These are phyloP conservation scores for Microascus cirrosus DNA, from an alignment of 2,329 filamentous ascomycete genomes.

Conservation along the genomic window DNA sequence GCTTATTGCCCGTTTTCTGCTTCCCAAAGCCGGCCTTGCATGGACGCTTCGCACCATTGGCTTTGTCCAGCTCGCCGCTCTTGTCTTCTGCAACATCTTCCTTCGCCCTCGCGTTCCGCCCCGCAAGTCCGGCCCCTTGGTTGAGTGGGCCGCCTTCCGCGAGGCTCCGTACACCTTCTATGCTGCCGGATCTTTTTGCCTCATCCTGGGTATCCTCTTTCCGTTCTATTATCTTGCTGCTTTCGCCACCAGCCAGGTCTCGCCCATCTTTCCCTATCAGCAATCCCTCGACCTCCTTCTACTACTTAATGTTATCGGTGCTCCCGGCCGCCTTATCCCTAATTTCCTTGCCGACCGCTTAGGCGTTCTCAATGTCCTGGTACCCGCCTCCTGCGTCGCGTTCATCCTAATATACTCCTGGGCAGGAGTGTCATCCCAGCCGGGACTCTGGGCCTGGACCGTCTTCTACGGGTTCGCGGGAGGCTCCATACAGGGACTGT, in stretches of 20 bases:
- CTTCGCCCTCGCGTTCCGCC: slow-evolving; percentile 29
- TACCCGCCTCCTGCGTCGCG: slow-evolving; percentile 30
- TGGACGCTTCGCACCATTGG: slow-evolving; percentile 50
- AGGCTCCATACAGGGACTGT: slow-evolving; percentile 51
- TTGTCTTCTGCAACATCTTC: slow-evolving; percentile 24
- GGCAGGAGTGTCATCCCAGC: slow-evolving; percentile 39
- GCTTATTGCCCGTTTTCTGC: slow-evolving; percentile 9
- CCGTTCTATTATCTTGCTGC: slow-evolving; percentile 47
- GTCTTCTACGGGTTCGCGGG: slow-evolving; percentile 53
- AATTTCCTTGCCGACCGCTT: slow-evolving; percentile 44
- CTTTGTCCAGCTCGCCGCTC: slow-evolving; percentile 40
- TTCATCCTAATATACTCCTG: slow-evolving; percentile 40
- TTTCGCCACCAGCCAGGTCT: slow-evolving; percentile 31
- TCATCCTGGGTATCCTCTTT: slow-evolving; percentile 42
- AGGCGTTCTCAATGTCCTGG: slow-evolving; percentile 51
- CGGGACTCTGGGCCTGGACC: slow-evolving; percentile 50
- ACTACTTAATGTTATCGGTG: slow-evolving; percentile 52
- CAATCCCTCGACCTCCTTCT: slow-evolving; percentile 50
- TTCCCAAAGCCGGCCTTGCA: slow-evolving; percentile 11
- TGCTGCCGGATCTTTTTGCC: slow-evolving; percentile 20
- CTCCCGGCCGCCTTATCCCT: slow-evolving; percentile 45
- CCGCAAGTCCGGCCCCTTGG: slow-evolving; percentile 23
- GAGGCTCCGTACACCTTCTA: slow-evolving; percentile 32
- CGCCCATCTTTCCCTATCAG: slow-evolving; percentile 26
- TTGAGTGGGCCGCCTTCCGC: slow-evolving; percentile 33